These are phyloP conservation scores for Aspergillus olivimuriae DNA, from an alignment of 495 filamentous ascomycete genomes.

Conservation along the genomic window DNA sequence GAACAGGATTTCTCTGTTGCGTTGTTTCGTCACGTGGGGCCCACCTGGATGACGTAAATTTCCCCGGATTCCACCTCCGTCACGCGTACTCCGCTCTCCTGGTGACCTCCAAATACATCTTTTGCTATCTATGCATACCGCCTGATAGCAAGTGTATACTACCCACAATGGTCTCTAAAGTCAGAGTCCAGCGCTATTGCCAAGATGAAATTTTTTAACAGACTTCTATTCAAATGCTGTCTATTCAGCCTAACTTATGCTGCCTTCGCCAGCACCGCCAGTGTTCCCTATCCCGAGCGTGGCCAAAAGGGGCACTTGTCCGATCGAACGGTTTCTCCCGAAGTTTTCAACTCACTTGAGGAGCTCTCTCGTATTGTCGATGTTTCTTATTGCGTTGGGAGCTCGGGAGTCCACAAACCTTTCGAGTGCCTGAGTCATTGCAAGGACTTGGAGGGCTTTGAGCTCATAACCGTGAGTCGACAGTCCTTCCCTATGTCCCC, in stretches of 20 bases:
- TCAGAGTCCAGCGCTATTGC: neutral
- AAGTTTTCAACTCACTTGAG: constrained; percentile 75
- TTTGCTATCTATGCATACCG: neutral
- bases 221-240: neutral
- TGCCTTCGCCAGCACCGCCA: neutral
- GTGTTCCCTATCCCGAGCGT: too few relatives aligned
- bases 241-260: neutral
- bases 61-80: constrained; percentile 6
- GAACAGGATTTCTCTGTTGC: neutral
- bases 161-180: neutral
- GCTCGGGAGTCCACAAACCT: constrained; percentile 71
- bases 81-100: neutral
- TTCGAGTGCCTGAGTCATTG: constrained; percentile 84
- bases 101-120: too few relatives aligned
- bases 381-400: constrained; percentile 89
- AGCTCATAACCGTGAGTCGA: constrained; percentile 57
- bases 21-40: neutral
- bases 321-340: constrained; percentile 42
- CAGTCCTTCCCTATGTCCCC: neutral
- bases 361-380: constrained; percentile 85
- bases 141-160: neutral
- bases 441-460: constrained; percentile 68
- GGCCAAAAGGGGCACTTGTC: too few relatives aligned
- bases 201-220: neutral
- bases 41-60: constrained; percentile 3